phyloP scores from a whole-genome alignment of 176 grass and related monocot genomes.

The Miscanthus lutarioriparius region DNA sequence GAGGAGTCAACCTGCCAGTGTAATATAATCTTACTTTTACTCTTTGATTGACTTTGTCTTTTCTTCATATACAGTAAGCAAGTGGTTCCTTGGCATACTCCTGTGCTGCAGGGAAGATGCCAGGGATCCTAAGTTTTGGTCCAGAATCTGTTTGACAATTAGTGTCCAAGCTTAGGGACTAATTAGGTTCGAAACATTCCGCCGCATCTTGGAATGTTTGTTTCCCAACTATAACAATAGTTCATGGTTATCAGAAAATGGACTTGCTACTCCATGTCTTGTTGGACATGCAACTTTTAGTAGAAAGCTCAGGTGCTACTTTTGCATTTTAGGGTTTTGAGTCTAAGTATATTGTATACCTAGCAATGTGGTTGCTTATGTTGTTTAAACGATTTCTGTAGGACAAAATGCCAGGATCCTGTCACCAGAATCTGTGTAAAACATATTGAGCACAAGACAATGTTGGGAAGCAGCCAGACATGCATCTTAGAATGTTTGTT shows the following conservation, averaged over 20 bases:
- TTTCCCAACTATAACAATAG: conserved; percentile 64
- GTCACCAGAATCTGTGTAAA: too few species aligned
- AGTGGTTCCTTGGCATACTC: conserved; percentile 28
- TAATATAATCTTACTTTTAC: conserved; percentile 49
- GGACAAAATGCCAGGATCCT: too few species aligned
- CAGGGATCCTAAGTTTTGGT: conserved; percentile 84
- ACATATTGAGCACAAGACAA: conserved; percentile 93
- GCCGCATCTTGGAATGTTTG: conserved; percentile 89
- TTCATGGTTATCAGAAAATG: conserved; percentile 79
- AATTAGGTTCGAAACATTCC: too few species aligned
- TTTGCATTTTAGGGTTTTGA: conserved; percentile 33
- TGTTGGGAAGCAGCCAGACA: too few species aligned
- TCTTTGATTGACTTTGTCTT: conserved; percentile 19
- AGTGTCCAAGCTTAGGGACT: conserved; percentile 94
- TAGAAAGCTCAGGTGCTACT: conserved; percentile 81
- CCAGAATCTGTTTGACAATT: conserved; percentile 90
- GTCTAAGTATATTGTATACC: background rate
- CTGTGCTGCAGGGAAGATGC: conserved; percentile 75
- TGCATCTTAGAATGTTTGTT: too few species aligned
- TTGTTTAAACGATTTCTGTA: conserved; percentile 48
- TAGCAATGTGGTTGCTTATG: conserved; percentile 28
- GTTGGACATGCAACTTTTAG: conserved; percentile 86
- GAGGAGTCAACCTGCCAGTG: conserved; percentile 61
- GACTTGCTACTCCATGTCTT: conserved; percentile 72
- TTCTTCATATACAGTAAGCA: conserved; percentile 32